Evolutionary conservation across 495 filamentous ascomycete species (phyloP), one percentile per base, ranked within the genome.

Genomic region (Aspergillus sparsus): DNA sequence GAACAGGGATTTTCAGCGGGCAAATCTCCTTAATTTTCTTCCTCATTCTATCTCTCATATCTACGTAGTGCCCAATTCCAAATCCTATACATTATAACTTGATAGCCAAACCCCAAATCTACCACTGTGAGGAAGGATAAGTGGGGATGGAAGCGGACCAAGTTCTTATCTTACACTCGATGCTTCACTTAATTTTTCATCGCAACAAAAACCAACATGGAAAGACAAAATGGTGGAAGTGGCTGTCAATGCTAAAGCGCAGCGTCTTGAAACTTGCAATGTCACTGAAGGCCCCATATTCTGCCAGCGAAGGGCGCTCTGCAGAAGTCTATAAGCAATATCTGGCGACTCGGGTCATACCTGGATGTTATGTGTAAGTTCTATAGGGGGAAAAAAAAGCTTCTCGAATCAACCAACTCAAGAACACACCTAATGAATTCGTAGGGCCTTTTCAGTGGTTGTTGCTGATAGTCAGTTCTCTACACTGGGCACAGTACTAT

Each of bases 201-300:
- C 89, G 89, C 68, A 92, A 93, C 74, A 87, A 86, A 64, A 93
- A 93, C 71, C 90, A 94, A 72, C 90, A 93, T 69, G 83, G 82
- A 39, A 74, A 76, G 39, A 74, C 85, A 4, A 85, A 82, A 62
- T 94, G 90, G 91, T 94, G 87, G 83, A 83, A 83, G 66, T 78
- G 81, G 71, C 76, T 92, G 46, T 82, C 83, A 37, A 80, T 85
- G 60, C 73, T 94, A 46, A 82, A 86, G 44, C 88, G 89, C 11
- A 80, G 79, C 57, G 63, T 88, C 15, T 67, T 70, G 36, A 83
- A 82, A 63, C 68, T 92, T 6, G 62, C 80, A 7, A 60, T 53
- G 5, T 77, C 74, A 54, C 47, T 85, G 31, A 66, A 79, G 31
- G 44, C 56, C 31, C 47, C 32, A 41, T 18, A 44, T 33, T 37